Conservation (phyloP, 805 yeast genomes). For the Starmera amethionina region DNA sequence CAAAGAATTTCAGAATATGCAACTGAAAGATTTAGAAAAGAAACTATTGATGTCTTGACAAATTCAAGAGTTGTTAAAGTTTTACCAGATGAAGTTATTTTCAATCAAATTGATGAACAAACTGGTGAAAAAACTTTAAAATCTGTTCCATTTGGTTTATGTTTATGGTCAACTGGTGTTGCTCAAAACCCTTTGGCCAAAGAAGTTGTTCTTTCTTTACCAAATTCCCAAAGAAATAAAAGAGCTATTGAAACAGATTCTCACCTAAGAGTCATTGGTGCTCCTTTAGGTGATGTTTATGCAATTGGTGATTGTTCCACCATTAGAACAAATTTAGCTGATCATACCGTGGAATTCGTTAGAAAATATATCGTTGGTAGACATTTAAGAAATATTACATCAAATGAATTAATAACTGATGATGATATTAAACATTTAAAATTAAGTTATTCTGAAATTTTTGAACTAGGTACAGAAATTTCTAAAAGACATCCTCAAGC, state of each 20-base stretch:
- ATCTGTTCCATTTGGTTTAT: conserved; percentile 55
- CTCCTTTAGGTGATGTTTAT: conserved; percentile 57
- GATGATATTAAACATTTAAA: conserved; percentile 40
- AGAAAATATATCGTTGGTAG: conserved; percentile 34
- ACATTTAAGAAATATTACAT: conserved; percentile 25
- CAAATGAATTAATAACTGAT: conserved; percentile 32
- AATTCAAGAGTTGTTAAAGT: conserved; percentile 56
- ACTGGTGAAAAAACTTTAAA: conserved; percentile 31
- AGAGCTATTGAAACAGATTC: conserved; percentile 72
- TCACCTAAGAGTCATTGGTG: conserved; percentile 60
- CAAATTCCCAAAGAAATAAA: conserved; percentile 42
- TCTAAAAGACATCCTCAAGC: conserved; percentile 48
- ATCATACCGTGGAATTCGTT: conserved; percentile 42
- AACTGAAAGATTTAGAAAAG: conserved; percentile 51
- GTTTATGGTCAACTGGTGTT: conserved; percentile 73
- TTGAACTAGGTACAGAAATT: conserved; percentile 36
- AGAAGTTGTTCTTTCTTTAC: conserved; percentile 39
- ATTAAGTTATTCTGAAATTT: conserved; percentile 38
- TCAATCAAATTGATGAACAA: conserved; percentile 35
- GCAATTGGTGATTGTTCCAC: conserved; percentile 71
- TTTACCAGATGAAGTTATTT: conserved; percentile 45
- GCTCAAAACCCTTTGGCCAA: conserved; percentile 55
- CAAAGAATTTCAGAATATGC: conserved; percentile 57
- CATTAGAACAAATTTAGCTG: conserved; percentile 49
- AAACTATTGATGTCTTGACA: conserved; percentile 51